Percentiles rank a stretch among this genome's conserved stretches.
phyloP scores from a whole-genome alignment of 2,329 filamentous ascomycete genomes.

The Diaporthe helianthi region DNA sequence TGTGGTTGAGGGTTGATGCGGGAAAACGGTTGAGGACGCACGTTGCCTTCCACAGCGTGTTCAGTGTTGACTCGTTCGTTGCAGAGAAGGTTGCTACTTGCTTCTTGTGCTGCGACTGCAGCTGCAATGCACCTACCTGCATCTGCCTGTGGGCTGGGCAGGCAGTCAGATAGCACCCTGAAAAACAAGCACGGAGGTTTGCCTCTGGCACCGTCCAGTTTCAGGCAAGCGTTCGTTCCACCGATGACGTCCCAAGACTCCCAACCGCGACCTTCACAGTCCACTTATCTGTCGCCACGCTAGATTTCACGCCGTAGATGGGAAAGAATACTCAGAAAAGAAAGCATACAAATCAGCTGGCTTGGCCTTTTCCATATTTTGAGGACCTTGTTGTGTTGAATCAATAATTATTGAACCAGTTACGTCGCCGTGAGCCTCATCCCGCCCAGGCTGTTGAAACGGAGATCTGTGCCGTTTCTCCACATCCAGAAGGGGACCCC shows the following conservation, averaged over 20 bases:
- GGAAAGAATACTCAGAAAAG: neutral
- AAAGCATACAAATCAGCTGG: neutral
- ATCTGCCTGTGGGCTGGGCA: neutral
- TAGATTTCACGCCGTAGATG: no score
- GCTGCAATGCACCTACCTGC: neutral
- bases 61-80: constrained; percentile 17
- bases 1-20: constrained; percentile 9
- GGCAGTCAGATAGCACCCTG: neutral
- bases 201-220: neutral
- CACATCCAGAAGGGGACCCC: neutral
- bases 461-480: constrained; percentile 12
- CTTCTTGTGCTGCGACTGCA: neutral
- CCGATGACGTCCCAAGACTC: constrained; percentile 20
- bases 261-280: neutral
- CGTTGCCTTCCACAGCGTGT: neutral
- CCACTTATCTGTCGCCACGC: no score
- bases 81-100: constrained; percentile 3
- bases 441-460: neutral
- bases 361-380: neutral
- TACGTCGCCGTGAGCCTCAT: neutral
- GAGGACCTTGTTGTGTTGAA: neutral
- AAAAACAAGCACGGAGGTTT: constrained; percentile 13
- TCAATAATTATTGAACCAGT: neutral
- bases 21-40: neutral
- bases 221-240: constrained; percentile 2